Conservation (phyloP, 179 eudicot genomes). For the Carnegiea gigantea region DNA sequence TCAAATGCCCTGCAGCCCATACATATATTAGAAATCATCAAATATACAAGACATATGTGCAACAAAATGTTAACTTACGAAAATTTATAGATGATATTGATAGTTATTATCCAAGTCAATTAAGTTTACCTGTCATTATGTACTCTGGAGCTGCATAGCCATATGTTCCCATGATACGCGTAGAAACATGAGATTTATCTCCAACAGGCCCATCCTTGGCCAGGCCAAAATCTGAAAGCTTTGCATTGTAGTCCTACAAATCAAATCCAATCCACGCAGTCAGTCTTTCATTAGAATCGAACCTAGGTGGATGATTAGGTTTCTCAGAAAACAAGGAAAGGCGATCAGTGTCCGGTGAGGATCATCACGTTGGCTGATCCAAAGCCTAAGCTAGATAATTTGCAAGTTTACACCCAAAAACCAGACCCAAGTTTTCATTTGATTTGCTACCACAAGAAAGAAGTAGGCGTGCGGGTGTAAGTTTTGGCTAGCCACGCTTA, state of each 20-base stretch:
- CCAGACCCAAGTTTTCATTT: too few species aligned
- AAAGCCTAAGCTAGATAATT: background rate
- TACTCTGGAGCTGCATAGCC: slow-evolving; percentile 97
- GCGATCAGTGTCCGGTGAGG: background rate
- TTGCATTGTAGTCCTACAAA: slow-evolving; percentile 81
- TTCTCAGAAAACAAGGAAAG: too few species aligned
- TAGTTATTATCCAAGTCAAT: background rate
- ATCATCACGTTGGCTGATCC: background rate
- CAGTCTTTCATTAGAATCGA: too few species aligned
- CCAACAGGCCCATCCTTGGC: slow-evolving; percentile 97
- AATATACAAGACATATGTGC: too few species aligned
- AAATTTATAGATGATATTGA: too few species aligned
- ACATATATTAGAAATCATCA: too few species aligned
- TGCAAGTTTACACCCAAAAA: background rate
- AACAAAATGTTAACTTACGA: too few species aligned
- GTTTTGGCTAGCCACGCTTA: too few species aligned
- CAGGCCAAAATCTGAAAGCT: slow-evolving; percentile 86
- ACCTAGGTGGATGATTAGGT: too few species aligned
- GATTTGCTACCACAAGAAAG: too few species aligned
- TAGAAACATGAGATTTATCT: slow-evolving; percentile 88
- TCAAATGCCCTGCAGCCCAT: slow-evolving; percentile 61
- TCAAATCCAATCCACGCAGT: background rate
- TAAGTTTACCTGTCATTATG: slow-evolving; percentile 70
- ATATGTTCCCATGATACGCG: slow-evolving; percentile 95
- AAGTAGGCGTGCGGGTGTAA: too few species aligned